A percentile compares a stretch with the other conserved stretches of the same genome.
Conservation (phyloP, 2,329 filamentous ascomycete genomes). For the Zymoseptoria brevis region DNA sequence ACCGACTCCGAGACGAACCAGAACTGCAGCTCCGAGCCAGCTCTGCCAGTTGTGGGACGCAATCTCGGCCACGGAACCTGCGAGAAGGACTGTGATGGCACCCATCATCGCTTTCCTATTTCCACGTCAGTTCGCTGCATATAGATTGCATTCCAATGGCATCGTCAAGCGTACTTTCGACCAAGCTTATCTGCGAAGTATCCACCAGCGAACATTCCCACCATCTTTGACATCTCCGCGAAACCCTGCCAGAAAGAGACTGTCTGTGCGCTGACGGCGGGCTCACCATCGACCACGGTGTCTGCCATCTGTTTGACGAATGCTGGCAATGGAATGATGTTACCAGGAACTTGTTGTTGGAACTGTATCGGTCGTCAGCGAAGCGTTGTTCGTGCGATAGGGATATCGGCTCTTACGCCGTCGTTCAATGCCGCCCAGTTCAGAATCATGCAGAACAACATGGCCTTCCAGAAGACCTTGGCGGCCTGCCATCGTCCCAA, state of each 20-base stretch:
- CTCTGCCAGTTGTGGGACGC: constrained; percentile 9
- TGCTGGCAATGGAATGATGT: constrained; percentile 13
- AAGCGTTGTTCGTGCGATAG: not conserved
- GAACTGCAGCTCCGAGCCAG: constrained; percentile 13
- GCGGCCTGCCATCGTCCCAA: constrained; percentile 13
- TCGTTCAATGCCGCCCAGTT: constrained; percentile 17
- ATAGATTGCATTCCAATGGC: not conserved
- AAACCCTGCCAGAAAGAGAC: constrained; percentile 15
- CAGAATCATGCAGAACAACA: constrained; percentile 13
- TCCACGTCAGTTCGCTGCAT: not conserved
- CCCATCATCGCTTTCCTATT: constrained; percentile 9
- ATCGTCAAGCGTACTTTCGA: constrained; percentile 5
- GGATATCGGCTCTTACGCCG: not conserved
- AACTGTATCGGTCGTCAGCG: constrained; percentile 3
- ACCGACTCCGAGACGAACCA: constrained; percentile 13
- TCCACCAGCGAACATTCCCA: constrained; percentile 11
- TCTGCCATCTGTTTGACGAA: constrained; percentile 13
- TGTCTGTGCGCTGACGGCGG: constrained; percentile 5
- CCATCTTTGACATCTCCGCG: constrained; percentile 14
- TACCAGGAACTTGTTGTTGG: constrained; percentile 15
- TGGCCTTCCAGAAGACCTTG: constrained; percentile 13
- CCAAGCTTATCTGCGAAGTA: constrained; percentile 7
- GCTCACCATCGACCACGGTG: constrained; percentile 8
- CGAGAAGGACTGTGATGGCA: constrained; percentile 11
- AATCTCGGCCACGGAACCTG: constrained; percentile 11